A percentile compares a stretch with the other conserved stretches of the same genome.
Evolutionary conservation across 768 basidiomycete genomes (phyloP).

Genomic region (Boletus vermiculosoides): DNA sequence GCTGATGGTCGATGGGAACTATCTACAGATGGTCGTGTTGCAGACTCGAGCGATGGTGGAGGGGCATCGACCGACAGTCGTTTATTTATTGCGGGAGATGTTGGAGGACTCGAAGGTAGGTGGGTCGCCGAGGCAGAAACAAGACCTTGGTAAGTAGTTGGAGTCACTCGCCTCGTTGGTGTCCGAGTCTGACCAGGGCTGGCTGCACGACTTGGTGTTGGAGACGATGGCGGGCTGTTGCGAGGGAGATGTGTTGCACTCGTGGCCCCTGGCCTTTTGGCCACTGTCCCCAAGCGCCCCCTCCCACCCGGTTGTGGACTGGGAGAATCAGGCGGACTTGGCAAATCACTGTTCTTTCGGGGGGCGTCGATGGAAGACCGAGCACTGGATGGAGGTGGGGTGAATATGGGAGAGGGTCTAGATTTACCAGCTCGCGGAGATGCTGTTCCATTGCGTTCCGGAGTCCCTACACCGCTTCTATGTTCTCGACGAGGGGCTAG

Average conservation of each 20-base stretch:
- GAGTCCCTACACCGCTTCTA: conserved; percentile 22
- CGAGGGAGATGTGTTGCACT: conserved; percentile 44
- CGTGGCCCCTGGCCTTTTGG: conserved; percentile 37
- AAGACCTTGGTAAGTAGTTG: conserved; percentile 40
- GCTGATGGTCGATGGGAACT: conserved; percentile 37
- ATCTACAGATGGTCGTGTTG: conserved; percentile 28
- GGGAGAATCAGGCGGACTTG: conserved; percentile 49
- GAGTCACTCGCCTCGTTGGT: conserved; percentile 40
- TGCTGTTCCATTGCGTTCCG: conserved; percentile 32
- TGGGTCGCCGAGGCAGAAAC: conserved; percentile 52
- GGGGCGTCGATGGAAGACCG: conserved; percentile 37
- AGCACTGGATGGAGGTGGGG: conserved; percentile 26
- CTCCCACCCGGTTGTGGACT: conserved; percentile 42
- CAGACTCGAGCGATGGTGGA: conserved; percentile 15
- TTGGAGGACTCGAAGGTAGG: conserved; percentile 39
- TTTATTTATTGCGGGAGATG: conserved; percentile 31
- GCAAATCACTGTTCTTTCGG: conserved; percentile 38
- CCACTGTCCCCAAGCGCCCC: conserved; percentile 33
- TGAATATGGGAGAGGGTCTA: conserved; percentile 34
- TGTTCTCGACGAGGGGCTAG: conserved; percentile 35
- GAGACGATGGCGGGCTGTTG: conserved; percentile 38
- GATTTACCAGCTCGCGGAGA: conserved; percentile 31
- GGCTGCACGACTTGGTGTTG: conserved; percentile 37
- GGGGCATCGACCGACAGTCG: conserved; percentile 26
- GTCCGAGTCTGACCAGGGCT: conserved; percentile 47